Evolutionary conservation across 2,329 filamentous ascomycete genomes (phyloP).

Genomic region (Neofusicoccum laricinum): DNA sequence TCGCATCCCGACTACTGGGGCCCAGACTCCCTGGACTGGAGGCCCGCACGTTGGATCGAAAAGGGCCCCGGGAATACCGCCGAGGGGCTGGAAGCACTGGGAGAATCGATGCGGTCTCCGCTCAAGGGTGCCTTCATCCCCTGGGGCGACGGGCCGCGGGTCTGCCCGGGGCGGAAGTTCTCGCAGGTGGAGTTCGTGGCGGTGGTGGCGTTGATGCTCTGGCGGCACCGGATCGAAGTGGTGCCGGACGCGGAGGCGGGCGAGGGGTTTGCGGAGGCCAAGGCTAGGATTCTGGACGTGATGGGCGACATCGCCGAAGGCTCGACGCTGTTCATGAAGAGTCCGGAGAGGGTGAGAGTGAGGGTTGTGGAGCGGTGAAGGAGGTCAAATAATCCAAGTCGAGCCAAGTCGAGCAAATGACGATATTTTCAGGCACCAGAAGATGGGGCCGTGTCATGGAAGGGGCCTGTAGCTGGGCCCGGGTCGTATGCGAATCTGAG

Average conservation of each 20-base stretch:
- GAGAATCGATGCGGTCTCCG: neutral
- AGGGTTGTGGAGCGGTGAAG: neutral
- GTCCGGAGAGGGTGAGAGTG: neutral
- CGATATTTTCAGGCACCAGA: no score
- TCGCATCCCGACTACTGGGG: neutral
- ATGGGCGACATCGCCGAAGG: conserved; percentile 12
- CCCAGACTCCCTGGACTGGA: neutral
- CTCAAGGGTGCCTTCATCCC: conserved; percentile 23
- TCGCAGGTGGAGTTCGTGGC: conserved; percentile 38
- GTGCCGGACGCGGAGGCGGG: neutral
- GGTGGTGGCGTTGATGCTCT: conserved; percentile 25
- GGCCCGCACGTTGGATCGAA: neutral
- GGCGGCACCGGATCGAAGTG: conserved; percentile 21
- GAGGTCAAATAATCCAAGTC: no score
- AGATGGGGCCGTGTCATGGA: no score
- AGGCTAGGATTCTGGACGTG: conserved; percentile 16
- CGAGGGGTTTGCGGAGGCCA: conserved; percentile 19
- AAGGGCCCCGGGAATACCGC: neutral
- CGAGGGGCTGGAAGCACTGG: neutral
- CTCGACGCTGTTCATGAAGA: neutral
- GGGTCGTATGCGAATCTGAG: no score
- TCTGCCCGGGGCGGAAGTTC: conserved; percentile 35
- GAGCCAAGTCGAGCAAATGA: no score
- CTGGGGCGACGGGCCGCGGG: conserved; percentile 30
- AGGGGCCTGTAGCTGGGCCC: no score